Evolutionary conservation across 2,329 filamentous ascomycete genomes (phyloP).

Genomic region (Aspergillus tamarii): DNA sequence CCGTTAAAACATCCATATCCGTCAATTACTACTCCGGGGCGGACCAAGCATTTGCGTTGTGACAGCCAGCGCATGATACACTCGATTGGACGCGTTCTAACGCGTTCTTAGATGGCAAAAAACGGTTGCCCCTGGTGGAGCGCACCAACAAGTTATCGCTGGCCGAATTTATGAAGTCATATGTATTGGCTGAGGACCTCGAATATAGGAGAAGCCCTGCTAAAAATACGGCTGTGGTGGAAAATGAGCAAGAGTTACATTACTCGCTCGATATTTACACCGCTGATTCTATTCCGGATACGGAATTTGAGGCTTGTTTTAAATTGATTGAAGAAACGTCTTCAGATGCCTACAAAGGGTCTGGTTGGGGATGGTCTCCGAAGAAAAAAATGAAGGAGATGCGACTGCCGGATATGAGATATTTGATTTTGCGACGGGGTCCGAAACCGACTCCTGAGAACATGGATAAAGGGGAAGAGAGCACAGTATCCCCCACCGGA

Average conservation of each 20-base stretch:
- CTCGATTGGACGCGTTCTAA: conserved; percentile 20
- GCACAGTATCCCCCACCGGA: background rate
- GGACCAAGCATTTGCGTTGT: background rate
- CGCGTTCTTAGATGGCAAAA: conserved; percentile 5
- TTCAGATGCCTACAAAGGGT: conserved; percentile 54
- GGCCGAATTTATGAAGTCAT: conserved; percentile 41
- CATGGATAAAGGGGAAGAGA: background rate
- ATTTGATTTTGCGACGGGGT: conserved; percentile 51
- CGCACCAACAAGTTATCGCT: conserved; percentile 45
- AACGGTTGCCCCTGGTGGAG: conserved; percentile 42
- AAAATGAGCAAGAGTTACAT: background rate
- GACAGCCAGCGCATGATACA: background rate
- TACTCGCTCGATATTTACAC: conserved; percentile 37
- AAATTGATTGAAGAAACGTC: conserved; percentile 59
- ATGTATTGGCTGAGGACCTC: conserved; percentile 28
- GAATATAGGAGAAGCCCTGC: background rate
- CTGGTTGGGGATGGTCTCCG: conserved; percentile 58
- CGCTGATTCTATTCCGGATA: conserved; percentile 39
- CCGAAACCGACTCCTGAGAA: background rate
- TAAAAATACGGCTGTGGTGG: background rate
- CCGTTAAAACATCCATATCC: background rate
- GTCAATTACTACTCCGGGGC: background rate
- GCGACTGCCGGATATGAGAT: conserved; percentile 61
- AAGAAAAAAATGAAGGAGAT: conserved; percentile 60
- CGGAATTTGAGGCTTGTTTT: conserved; percentile 55